These are phyloP conservation scores for Moesziomyces parantarcticus DNA, from an alignment of 1,284 basidiomycete species.

Conservation along the genomic window DNA sequence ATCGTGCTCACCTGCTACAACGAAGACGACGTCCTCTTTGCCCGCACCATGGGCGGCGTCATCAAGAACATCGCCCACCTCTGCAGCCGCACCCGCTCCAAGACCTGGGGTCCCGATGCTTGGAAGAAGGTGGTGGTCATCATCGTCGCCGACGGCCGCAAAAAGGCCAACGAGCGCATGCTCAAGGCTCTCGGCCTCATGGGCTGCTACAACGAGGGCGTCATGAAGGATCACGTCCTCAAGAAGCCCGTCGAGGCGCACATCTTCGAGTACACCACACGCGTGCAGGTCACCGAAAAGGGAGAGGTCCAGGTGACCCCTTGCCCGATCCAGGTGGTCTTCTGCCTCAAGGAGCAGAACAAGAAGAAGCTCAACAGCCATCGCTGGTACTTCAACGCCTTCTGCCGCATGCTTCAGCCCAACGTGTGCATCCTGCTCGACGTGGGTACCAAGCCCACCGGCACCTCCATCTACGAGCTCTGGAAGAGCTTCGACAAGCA, in stretches of 20 bases:
- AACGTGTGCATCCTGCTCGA: constrained; percentile 95
- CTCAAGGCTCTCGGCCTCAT: constrained; percentile 79
- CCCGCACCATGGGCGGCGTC: constrained; percentile 92
- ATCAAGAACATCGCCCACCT: constrained; percentile 76
- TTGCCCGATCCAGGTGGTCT: constrained; percentile 68
- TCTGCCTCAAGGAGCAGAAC: constrained; percentile 67
- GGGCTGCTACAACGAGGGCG: constrained; percentile 74
- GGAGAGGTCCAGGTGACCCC: constrained; percentile 69
- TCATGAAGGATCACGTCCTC: constrained; percentile 91
- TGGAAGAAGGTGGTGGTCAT: constrained; percentile 82
- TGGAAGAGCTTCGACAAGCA: constrained; percentile 98
- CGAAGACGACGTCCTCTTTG: constrained; percentile 92
- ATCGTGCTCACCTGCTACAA: constrained; percentile 84
- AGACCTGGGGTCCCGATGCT: constrained; percentile 93
- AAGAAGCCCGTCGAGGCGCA: constrained; percentile 89
- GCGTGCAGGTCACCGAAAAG: constrained; percentile 91
- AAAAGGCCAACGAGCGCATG: constrained; percentile 90
- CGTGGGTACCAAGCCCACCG: constrained; percentile 87
- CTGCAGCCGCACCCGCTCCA: constrained; percentile 89
- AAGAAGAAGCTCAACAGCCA: constrained; percentile 65
- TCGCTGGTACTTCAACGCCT: constrained; percentile 68
- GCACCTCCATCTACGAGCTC: constrained; percentile 80
- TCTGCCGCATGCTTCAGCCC: constrained; percentile 70
- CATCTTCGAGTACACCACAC: constrained; percentile 93
- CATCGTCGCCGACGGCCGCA: constrained; percentile 93